Percentiles rank a stretch among this genome's conserved stretches.
These are phyloP conservation scores for Zarea fungicola DNA, from an alignment of 2,329 filamentous ascomycete species.

Conservation along the genomic window DNA sequence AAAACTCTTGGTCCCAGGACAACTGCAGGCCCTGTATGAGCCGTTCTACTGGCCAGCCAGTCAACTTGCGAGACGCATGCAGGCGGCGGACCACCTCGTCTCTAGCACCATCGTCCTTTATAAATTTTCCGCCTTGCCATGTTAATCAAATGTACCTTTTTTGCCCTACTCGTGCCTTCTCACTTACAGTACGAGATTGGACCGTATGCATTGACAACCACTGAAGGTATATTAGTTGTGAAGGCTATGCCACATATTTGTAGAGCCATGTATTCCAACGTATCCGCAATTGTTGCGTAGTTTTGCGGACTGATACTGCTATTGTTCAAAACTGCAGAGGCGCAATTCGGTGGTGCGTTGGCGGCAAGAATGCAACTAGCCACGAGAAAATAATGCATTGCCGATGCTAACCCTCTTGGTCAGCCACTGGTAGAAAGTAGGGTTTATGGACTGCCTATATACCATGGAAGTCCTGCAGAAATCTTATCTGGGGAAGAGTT, in stretches of 20 bases:
- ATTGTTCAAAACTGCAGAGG: background rate
- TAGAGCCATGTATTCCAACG: constrained; percentile 30
- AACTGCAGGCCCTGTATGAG: constrained; percentile 27
- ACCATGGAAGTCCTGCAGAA: constrained; percentile 40
- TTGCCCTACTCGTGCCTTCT: background rate
- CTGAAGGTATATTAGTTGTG: constrained; percentile 35
- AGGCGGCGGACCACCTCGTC: constrained; percentile 29
- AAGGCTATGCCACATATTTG: constrained; percentile 41
- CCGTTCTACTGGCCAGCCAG: constrained; percentile 35
- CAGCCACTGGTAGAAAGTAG: background rate
- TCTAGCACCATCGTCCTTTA: constrained; percentile 21
- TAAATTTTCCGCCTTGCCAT: constrained; percentile 25
- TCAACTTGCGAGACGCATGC: constrained; percentile 27
- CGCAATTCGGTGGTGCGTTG: constrained; percentile 10
- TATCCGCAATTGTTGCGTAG: constrained; percentile 14
- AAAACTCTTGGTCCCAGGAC: constrained; percentile 22
- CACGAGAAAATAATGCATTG: constrained; percentile 38
- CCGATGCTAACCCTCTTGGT: constrained; percentile 30
- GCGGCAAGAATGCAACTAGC: constrained; percentile 27
- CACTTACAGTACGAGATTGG: constrained; percentile 41
- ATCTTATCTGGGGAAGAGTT: constrained; percentile 34
- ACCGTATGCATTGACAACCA: constrained; percentile 44
- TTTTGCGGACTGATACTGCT: background rate
- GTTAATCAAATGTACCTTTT: background rate
- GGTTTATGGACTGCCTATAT: too few species aligned